Evolutionary conservation across 805 yeast genomes (phyloP), one percentile per base, ranked within the genome.

Genomic region (Saturnispora saitoi): DNA sequence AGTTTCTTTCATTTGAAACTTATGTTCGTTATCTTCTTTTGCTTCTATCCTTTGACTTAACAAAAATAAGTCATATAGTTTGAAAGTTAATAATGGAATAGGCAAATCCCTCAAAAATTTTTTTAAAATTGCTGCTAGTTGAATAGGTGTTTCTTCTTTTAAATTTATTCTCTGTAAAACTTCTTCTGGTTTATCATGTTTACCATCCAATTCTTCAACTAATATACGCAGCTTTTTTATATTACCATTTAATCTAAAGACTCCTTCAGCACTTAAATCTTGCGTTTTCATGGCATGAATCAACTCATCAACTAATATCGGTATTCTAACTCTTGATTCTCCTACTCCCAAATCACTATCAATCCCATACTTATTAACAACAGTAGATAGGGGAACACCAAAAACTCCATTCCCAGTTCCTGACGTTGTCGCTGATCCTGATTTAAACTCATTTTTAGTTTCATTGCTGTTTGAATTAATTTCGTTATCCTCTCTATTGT

Each of bases 261-360:
- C 83, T 51, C 99, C 99, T 65, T 93, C 99, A 29, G 82, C 89
- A 3, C 97, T 86, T 83, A 91, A 79, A 66, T 93, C 98, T 72
- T 86, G 88, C 51, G 84, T 91, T 47, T 86, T 77, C 70, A 93
- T 76, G 0, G 95, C 86, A 29, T 79, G 76, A 32, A 93, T 79
- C 15, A 90, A 70, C 58, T 93, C 98, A 58, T 91, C 98, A 39
- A 93, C 73, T 34, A 93, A 70, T 43, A 86, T 74, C 0, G 99
- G 99, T 38, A 93, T 84, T 32, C 81, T 75, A 39, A 93, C 73
- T 54, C 81, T 81, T 1, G 81, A 70, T 0, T 95, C 89, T 0
- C 95, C 96, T 42, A 84, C 83, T 2, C 95, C 95, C 24, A 84
- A 70, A 42, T 84, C 86, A 2, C 95, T 82, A 41, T 88, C 95